These are phyloP conservation scores for Kluyveromyces marxianus DNA, from an alignment of 1,139 yeast genomes.

Conservation along the genomic window DNA sequence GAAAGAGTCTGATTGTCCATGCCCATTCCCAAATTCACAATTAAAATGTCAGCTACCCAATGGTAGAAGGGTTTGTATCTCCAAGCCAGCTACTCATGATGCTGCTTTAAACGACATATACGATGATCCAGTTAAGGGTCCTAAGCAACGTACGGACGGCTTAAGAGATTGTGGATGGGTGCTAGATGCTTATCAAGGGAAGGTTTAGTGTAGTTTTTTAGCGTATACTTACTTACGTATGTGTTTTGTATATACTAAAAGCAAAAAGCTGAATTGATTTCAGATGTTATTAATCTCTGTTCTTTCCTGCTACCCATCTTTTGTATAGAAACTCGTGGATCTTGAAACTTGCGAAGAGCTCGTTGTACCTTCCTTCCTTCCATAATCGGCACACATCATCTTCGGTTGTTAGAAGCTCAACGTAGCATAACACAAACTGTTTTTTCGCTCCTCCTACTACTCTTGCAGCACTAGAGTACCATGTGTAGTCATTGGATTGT, in stretches of 20 bases:
- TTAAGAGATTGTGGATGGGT: conserved; percentile 79
- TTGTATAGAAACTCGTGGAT: conserved; percentile 61
- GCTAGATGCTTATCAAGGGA: conserved; percentile 42
- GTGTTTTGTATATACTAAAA: not conserved
- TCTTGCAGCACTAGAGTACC: conserved; percentile 53
- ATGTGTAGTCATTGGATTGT: conserved; percentile 23
- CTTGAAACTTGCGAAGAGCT: conserved; percentile 35
- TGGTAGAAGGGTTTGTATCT: conserved; percentile 63
- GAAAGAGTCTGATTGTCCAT: conserved; percentile 69
- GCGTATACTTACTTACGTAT: no score
- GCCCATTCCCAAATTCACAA: conserved; percentile 83
- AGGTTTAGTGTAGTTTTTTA: conserved; percentile 20
- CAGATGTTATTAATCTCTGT: conserved; percentile 46
- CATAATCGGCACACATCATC: conserved; percentile 26
- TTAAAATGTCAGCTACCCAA: conserved; percentile 71
- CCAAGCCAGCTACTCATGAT: conserved; percentile 56
- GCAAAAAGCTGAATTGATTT: not conserved
- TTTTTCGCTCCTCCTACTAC: conserved; percentile 87
- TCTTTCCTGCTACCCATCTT: conserved; percentile 80
- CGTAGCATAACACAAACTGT: conserved; percentile 60
- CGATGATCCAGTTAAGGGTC: conserved; percentile 46
- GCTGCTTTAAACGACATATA: conserved; percentile 32
- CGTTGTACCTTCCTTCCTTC: conserved; percentile 23
- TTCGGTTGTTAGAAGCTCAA: conserved; percentile 42
- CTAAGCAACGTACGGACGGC: conserved; percentile 44